Conservation (phyloP, 768 basidiomycete species). For the Krasilnikovozyma curviuscula region DNA sequence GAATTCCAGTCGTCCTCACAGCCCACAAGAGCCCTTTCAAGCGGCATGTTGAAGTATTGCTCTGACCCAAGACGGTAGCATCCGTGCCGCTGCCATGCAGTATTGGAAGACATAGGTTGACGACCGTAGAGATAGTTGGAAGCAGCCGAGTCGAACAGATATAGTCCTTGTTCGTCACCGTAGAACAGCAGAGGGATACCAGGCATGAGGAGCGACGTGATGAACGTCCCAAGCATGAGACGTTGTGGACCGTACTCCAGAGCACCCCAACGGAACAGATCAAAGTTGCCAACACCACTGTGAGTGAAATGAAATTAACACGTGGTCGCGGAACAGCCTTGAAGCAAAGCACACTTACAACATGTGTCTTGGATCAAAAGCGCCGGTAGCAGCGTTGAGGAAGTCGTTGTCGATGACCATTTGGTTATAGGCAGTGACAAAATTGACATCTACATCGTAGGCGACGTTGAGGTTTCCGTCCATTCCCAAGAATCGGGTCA, state of each 20-base stretch:
- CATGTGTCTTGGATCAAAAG: conserved; percentile 68
- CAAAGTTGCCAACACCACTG: conserved; percentile 72
- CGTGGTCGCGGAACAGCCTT: too few relatives aligned
- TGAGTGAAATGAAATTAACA: not conserved
- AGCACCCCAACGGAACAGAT: conserved; percentile 84
- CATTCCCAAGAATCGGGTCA: conserved; percentile 81
- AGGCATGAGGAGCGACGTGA: conserved; percentile 63
- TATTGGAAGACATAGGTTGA: conserved; percentile 68
- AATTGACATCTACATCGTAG: conserved; percentile 63
- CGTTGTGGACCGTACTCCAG: conserved; percentile 63
- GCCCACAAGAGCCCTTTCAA: conserved; percentile 57
- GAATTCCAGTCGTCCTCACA: conserved; percentile 82
- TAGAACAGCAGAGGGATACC: conserved; percentile 72
- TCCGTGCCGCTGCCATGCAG: conserved; percentile 81
- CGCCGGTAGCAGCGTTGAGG: conserved; percentile 45
- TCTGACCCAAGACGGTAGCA: conserved; percentile 76
- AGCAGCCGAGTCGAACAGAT: conserved; percentile 69
- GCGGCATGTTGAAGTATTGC: conserved; percentile 85
- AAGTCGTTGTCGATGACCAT: conserved; percentile 68
- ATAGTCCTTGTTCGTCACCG: conserved; percentile 77
- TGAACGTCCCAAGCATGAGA: conserved; percentile 56
- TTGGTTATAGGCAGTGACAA: conserved; percentile 75
- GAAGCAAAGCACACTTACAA: conserved; percentile 23
- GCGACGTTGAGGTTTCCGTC: conserved; percentile 84
- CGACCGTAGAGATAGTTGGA: conserved; percentile 85